A percentile compares a stretch with the other conserved stretches of the same genome.
phyloP scores from a whole-genome alignment of 2,329 filamentous ascomycete genomes.

The Aspergillus niger region DNA sequence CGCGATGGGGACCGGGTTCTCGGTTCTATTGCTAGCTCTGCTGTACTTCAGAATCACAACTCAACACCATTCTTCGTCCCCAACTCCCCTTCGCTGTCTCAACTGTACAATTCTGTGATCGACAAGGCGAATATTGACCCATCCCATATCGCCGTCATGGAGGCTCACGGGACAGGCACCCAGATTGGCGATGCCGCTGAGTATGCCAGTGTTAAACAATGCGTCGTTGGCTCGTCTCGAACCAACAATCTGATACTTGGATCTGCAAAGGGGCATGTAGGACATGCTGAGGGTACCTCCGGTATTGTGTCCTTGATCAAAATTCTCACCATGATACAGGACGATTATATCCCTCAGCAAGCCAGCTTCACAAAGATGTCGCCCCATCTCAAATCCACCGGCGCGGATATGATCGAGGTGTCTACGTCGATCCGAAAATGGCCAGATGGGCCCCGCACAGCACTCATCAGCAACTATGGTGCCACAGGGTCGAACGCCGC shows the following conservation, averaged over 20 bases:
- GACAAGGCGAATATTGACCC: conserved; percentile 24
- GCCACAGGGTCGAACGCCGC: conserved; percentile 28
- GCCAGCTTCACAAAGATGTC: conserved; percentile 30
- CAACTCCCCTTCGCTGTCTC: conserved; percentile 25
- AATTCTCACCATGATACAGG: conserved; percentile 32
- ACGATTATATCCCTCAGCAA: conserved; percentile 30
- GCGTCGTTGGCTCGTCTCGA: conserved; percentile 20
- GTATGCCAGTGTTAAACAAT: conserved; percentile 24
- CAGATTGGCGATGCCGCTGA: conserved; percentile 34
- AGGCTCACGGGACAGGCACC: conserved; percentile 39
- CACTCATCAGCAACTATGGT: conserved; percentile 31
- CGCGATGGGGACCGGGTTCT: conserved; percentile 50
- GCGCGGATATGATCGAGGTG: conserved; percentile 18
- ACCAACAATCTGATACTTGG: conserved; percentile 23
- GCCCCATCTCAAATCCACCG: conserved; percentile 19
- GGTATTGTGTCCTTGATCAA: conserved; percentile 36
- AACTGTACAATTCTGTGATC: conserved; percentile 30
- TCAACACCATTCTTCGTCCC: conserved; percentile 24
- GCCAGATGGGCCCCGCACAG: conserved; percentile 20
- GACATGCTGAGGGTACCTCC: conserved; percentile 37
- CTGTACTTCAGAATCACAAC: conserved; percentile 37
- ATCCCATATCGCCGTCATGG: conserved; percentile 32
- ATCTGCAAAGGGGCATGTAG: conserved; percentile 38
- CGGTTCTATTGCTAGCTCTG: conserved; percentile 39
- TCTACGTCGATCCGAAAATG: conserved; percentile 19